Percentiles rank a stretch among this genome's conserved stretches.
Evolutionary conservation across 345 rosid species (phyloP).

Genomic region (Euphorbia lathyris): DNA sequence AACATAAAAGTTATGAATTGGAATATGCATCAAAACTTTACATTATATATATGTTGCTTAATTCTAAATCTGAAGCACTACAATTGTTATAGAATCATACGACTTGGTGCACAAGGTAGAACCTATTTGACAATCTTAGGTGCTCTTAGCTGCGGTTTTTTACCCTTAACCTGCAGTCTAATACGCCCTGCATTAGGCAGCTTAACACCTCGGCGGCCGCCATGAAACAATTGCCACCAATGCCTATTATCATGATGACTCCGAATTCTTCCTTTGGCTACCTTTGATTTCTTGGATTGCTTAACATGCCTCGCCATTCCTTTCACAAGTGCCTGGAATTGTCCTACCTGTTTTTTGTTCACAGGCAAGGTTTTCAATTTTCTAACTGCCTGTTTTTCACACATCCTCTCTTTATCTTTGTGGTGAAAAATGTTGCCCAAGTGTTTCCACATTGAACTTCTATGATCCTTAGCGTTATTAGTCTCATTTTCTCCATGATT

Average conservation of each 20-base stretch:
- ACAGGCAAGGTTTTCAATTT: constrained; percentile 19
- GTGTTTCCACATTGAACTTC: constrained; percentile 39
- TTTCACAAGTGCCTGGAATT: constrained; percentile 43
- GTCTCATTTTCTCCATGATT: constrained; percentile 23
- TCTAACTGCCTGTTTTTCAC: constrained; percentile 18
- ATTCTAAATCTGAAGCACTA: too few relatives aligned
- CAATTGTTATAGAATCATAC: background rate
- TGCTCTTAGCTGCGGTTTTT: constrained; percentile 22
- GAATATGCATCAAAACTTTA: too few relatives aligned
- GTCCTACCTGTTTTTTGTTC: constrained; percentile 37
- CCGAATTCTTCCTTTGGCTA: background rate
- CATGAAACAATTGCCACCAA: constrained; percentile 43
- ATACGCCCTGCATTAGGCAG: constrained; percentile 35
- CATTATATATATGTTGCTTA: background rate
- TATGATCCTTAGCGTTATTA: background rate
- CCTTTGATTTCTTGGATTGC: constrained; percentile 40
- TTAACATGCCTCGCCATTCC: constrained; percentile 47
- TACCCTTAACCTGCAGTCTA: constrained; percentile 26
- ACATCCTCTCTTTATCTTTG: constrained; percentile 20
- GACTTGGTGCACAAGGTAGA: too few relatives aligned
- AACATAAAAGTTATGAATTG: too few relatives aligned
- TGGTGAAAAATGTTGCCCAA: constrained; percentile 26
- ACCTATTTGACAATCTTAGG: background rate
- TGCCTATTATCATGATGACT: background rate
- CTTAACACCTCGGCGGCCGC: constrained; percentile 34